Evolutionary conservation across 495 filamentous ascomycete genomes (phyloP), one percentile per base, ranked within the genome.

Genomic region (Daldinia loculata): DNA sequence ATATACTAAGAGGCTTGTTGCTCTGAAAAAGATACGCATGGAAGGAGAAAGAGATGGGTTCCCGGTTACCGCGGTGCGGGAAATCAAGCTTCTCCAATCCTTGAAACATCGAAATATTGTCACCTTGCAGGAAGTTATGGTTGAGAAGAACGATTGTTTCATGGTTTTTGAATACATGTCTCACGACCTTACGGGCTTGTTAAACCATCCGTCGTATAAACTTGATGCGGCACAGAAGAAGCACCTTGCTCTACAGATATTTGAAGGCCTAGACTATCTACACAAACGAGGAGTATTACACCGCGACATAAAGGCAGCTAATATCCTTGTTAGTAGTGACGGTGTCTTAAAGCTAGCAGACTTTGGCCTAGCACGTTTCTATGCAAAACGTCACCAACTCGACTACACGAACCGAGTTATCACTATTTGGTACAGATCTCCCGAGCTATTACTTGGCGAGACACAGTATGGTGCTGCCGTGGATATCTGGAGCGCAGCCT

Each of bases 91-190:
- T 15, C 89, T 99, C 8, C 93, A 97, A 75, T 95, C 94, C 43
- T 84, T 99, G n/a, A 93, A 91, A 67, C 93, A 97, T 74, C 84
- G 87, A 55, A 98, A 98, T 71, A 89, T 99, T 38, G 94, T 99
- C 67, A 90, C 91, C 53, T 80, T 95, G 26, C 86, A 90, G 63
- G 96, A 99, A 80, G 95, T 98, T 74, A 98, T 99, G 95, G 95
- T 98, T 15, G 96, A 99, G 80, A 90, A 89, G 70, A 98, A 98
- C 76, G 95, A 98, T 78, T 99, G 96, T 79, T 98, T 95, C 81
- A 99, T 99, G 96, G 96, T 99, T 8, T 99, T 99, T 69, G 96
- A 99, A 76, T 99, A 99, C 76, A 88, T 98, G 29, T 95, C 95
- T 17, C 96, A 99, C 76, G 96, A 99, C 51, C 71, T 85, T 61